A percentile compares a stretch with the other conserved stretches of the same genome.
phyloP scores from a whole-genome alignment of 805 yeast species.

The Ogataea populi-albae region DNA sequence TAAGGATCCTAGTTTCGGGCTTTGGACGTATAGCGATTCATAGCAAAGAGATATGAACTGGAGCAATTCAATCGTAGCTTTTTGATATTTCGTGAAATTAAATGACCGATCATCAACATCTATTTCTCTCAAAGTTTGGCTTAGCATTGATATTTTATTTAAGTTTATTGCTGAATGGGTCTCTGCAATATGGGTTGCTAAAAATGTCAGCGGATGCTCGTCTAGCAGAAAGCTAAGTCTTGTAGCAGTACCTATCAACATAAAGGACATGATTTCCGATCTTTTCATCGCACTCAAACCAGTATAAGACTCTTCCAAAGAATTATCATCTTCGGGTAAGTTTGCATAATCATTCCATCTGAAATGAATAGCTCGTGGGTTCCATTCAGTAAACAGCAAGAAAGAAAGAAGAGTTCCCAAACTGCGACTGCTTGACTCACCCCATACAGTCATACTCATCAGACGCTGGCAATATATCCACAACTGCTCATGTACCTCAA shows the following conservation, averaged over 20 bases:
- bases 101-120: conserved; percentile 41
- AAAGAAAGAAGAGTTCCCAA: conserved; percentile 86
- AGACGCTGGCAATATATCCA: conserved; percentile 84
- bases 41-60: conserved; percentile 80
- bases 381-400: conserved; percentile 88
- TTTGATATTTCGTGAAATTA: conserved; percentile 58
- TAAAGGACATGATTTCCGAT: conserved; percentile 90
- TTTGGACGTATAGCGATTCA: conserved; percentile 73
- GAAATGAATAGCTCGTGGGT: conserved; percentile 91
- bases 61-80: conserved; percentile 75
- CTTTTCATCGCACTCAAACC: conserved; percentile 84
- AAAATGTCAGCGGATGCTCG: conserved; percentile 64
- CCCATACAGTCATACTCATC: conserved; percentile 89
- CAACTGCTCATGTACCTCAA: conserved; percentile 70
- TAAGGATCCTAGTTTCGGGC: conserved; percentile 48
- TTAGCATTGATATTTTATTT: conserved; percentile 74
- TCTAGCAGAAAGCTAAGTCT: conserved; percentile 82
- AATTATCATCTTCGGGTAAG: conserved; percentile 42
- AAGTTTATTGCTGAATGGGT: conserved; percentile 78
- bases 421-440: conserved; percentile 83
- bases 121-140: conserved; percentile 67
- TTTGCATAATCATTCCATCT: conserved; percentile 83
- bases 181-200: conserved; percentile 85
- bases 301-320: conserved; percentile 48
- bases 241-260: conserved; percentile 85